These are phyloP conservation scores for Calvatia gigantea DNA, from an alignment of 768 basidiomycete species.

Conservation along the genomic window DNA sequence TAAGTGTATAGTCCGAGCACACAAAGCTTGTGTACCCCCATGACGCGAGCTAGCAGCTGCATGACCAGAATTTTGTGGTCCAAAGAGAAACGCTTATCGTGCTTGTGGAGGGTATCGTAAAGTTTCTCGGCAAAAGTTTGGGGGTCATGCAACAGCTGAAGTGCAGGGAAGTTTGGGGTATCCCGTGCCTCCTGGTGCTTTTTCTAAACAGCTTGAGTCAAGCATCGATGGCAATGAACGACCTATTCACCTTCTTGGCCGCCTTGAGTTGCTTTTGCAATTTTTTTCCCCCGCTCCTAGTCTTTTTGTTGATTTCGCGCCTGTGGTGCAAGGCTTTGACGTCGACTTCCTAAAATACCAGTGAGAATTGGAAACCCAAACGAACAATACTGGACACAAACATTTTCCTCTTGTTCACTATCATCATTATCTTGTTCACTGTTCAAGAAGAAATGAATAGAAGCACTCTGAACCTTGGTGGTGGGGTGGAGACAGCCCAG, in stretches of 20 bases:
- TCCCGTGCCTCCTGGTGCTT: constrained; percentile 24
- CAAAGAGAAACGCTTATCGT: constrained; percentile 94
- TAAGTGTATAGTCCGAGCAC: constrained; percentile 96
- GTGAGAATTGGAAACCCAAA: constrained; percentile 8
- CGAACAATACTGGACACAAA: constrained; percentile 15
- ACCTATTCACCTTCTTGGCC: constrained; percentile 60
- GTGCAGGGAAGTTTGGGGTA: constrained; percentile 80
- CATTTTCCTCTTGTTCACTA: constrained; percentile 69
- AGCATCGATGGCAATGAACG: constrained; percentile 6
- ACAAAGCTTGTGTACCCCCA: constrained; percentile 89
- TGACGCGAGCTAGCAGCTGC: constrained; percentile 93
- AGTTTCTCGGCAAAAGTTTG: constrained; percentile 95
- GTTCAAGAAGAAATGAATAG: constrained; percentile 96
- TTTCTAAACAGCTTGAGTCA: constrained; percentile 25
- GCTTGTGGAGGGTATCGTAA: constrained; percentile 74
- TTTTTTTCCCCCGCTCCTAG: constrained; percentile 77
- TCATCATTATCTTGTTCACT: constrained; percentile 74
- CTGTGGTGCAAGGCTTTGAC: constrained; percentile 78
- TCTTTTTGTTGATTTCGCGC: constrained; percentile 93
- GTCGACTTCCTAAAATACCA: constrained; percentile 49
- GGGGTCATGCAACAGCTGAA: constrained; percentile 91
- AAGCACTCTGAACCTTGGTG: constrained; percentile 91
- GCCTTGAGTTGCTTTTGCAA: constrained; percentile 67
- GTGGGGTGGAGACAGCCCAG: constrained; percentile 92
- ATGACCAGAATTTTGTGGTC: constrained; percentile 97